Conservation (phyloP, 495 filamentous ascomycete species). For the Hypoxylon fragiforme region DNA sequence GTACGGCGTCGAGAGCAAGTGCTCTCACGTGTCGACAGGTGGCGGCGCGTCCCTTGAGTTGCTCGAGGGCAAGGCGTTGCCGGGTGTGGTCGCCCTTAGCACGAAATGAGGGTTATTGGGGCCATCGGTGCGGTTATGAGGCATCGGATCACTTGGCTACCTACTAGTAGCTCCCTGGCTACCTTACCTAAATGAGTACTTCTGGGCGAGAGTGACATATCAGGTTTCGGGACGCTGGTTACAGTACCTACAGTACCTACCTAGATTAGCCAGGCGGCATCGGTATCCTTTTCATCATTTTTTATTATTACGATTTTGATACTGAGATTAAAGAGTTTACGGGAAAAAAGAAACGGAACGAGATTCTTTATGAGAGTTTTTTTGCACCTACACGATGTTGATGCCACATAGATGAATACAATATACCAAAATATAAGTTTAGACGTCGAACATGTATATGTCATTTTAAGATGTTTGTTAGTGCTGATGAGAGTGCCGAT, state of each 20-base stretch:
- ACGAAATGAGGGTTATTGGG: constrained; percentile 50
- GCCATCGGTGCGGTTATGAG: constrained; percentile 14
- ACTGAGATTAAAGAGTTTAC: no score
- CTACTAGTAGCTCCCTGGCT: background rate
- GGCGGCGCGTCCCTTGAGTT: constrained; percentile 95
- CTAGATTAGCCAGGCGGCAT: no score
- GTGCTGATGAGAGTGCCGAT: no score
- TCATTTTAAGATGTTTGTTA: no score
- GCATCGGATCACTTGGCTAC: background rate
- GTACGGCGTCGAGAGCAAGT: constrained; percentile 91
- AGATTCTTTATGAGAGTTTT: no score
- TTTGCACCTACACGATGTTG: no score
- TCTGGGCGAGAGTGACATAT: no score
- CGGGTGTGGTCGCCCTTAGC: constrained; percentile 90
- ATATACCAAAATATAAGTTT: background rate
- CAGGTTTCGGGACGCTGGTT: background rate
- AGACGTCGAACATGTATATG: background rate
- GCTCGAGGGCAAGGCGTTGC: constrained; percentile 95
- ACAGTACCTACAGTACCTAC: no score
- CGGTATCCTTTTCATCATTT: background rate
- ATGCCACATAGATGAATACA: background rate
- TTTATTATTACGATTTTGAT: background rate
- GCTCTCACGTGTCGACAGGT: constrained; percentile 97
- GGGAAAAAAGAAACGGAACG: no score
- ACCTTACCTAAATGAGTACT: background rate